phyloP scores from a whole-genome alignment of 2,329 filamentous ascomycete genomes.

The Verruconis gallopava region DNA sequence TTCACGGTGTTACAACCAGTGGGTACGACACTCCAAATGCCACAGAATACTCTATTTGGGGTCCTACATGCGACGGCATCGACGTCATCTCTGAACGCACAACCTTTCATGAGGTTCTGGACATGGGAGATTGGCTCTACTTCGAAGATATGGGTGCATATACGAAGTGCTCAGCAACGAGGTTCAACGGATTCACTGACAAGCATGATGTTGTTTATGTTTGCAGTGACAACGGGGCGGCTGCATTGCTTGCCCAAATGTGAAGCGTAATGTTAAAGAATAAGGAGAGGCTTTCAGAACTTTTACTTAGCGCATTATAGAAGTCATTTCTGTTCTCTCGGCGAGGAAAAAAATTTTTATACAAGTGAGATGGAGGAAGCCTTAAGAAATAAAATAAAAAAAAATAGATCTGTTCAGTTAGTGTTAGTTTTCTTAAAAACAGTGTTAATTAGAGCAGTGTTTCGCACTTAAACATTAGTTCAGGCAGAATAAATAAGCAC shows the following conservation, averaged over 20 bases:
- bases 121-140: slow-evolving; percentile 96
- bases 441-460: too few species aligned
- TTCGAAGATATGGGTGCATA: slow-evolving; percentile 98
- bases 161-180: slow-evolving; percentile 93
- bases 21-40: slow-evolving; percentile 34
- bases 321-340: too few species aligned
- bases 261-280: too few species aligned
- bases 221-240: slow-evolving; percentile 81
- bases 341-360: too few species aligned
- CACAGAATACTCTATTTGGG: slow-evolving; percentile 92
- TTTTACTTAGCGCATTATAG: too few species aligned
- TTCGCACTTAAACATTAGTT: too few species aligned
- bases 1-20: slow-evolving; percentile 31
- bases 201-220: slow-evolving; percentile 88
- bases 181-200: slow-evolving; percentile 95
- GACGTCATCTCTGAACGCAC: slow-evolving; percentile 82
- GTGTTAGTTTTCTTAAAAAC: too few species aligned
- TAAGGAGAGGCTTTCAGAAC: too few species aligned
- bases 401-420: too few species aligned
- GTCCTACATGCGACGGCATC: slow-evolving; percentile 94
- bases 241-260: slow-evolving; percentile 58
- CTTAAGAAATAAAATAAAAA: too few species aligned
- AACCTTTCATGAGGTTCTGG: slow-evolving; percentile 60
- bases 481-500: too few species aligned
- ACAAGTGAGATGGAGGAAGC: too few species aligned